phyloP scores from a whole-genome alignment of 139 green algal species.

The Trebouxia sp. region DNA sequence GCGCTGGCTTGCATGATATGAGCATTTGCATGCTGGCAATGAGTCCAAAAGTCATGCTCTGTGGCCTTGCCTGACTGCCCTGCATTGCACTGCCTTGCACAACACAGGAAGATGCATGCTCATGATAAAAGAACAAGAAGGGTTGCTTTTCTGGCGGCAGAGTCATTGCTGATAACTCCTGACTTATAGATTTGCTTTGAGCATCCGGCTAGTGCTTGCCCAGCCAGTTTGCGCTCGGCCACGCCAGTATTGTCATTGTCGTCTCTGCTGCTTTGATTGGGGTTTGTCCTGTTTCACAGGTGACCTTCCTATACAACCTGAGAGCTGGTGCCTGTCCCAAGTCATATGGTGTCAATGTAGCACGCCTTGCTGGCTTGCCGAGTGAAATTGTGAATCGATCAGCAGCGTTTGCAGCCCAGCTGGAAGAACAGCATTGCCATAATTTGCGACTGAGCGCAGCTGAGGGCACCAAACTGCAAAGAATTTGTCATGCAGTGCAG shows the following conservation, averaged over 20 bases:
- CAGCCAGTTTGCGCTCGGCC: background rate
- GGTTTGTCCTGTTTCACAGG: conserved; percentile 49
- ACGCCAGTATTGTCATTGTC: background rate
- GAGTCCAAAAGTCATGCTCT: no score
- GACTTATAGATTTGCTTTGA: background rate
- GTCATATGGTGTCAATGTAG: conserved; percentile 95
- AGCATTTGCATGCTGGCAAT: no score
- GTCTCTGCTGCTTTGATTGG: background rate
- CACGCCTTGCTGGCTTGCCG: conserved; percentile 89
- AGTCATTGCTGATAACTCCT: background rate
- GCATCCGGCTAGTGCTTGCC: background rate
- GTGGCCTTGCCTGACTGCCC: no score
- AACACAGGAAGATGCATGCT: no score
- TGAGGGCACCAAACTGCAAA: background rate
- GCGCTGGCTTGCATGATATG: no score
- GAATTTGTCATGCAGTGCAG: background rate
- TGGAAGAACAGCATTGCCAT: conserved; percentile 17
- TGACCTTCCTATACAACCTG: conserved; percentile 96
- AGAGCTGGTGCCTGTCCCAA: conserved; percentile 82
- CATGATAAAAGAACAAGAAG: no score
- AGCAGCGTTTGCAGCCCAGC: conserved; percentile 12
- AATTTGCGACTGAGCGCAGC: background rate
- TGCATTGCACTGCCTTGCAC: no score
- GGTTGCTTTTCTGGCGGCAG: no score
- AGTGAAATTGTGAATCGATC: conserved; percentile 62